Conservation (phyloP, 371 early-diverging fungal genomes). For the Mortierella sp. region DNA sequence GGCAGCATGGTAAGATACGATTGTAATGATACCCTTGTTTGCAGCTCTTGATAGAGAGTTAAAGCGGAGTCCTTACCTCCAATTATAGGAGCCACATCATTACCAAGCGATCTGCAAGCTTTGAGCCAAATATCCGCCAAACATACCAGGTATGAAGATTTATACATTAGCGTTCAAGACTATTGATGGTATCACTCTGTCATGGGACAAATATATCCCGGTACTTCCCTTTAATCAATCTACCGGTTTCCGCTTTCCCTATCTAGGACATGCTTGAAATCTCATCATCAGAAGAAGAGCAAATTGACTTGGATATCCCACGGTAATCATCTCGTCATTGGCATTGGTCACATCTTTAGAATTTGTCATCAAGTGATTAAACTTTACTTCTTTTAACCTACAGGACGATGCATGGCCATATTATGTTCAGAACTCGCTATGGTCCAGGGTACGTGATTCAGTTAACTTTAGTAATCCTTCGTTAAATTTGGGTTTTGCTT, state of each 20-base stretch:
- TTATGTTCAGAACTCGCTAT: conserved; percentile 75
- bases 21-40: neutral
- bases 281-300: conserved; percentile 66
- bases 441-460: conserved; percentile 66
- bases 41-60: too few relatives aligned
- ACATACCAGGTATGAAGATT: conserved; percentile 37
- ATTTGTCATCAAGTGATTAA: neutral
- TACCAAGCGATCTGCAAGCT: conserved; percentile 40
- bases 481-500: neutral
- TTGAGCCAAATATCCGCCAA: conserved; percentile 46
- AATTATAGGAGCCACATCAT: conserved; percentile 58
- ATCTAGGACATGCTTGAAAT: conserved; percentile 27
- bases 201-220: neutral
- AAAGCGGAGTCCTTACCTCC: neutral
- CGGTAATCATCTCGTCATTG: conserved; percentile 49
- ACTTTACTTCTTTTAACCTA: conserved; percentile 49
- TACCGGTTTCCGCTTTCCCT: conserved; percentile 9
- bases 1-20: conserved; percentile 65
- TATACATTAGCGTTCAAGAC: neutral
- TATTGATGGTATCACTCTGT: neutral
- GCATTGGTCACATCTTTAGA: neutral
- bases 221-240: neutral
- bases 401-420: conserved; percentile 72
- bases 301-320: conserved; percentile 78
- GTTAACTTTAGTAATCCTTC: neutral